Evolutionary conservation across 495 filamentous ascomycete species (phyloP).

Genomic region (Daldinia loculata): DNA sequence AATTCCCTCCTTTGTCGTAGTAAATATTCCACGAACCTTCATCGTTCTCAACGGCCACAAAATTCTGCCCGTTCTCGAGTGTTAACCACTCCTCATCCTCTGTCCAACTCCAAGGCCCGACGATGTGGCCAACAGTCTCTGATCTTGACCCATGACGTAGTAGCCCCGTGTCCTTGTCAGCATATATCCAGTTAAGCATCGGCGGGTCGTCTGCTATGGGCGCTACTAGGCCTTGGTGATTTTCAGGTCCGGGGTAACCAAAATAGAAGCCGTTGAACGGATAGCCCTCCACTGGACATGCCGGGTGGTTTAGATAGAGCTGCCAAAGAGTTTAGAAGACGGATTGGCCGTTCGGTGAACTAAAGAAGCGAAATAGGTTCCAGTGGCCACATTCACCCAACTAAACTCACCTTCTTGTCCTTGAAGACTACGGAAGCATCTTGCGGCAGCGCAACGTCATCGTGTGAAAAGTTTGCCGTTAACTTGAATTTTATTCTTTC

Average conservation of each 20-base stretch:
- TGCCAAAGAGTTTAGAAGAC: constrained; percentile 33
- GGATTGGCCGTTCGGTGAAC: background rate
- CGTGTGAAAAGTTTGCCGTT: constrained; percentile 55
- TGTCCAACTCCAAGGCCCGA: constrained; percentile 67
- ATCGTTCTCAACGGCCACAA: constrained; percentile 56
- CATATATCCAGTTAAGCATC: constrained; percentile 71
- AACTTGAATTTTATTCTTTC: constrained; percentile 62
- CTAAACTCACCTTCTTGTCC: constrained; percentile 54
- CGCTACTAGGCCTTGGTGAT: constrained; percentile 65
- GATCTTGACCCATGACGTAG: constrained; percentile 63
- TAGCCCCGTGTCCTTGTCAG: constrained; percentile 64
- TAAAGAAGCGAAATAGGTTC: background rate
- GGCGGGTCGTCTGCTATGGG: constrained; percentile 67
- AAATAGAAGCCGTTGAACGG: constrained; percentile 69
- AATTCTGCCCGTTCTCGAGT: constrained; percentile 55
- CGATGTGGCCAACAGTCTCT: constrained; percentile 57
- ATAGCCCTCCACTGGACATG: constrained; percentile 55
- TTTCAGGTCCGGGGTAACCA: constrained; percentile 63
- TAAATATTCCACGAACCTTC: constrained; percentile 57
- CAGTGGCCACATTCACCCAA: background rate
- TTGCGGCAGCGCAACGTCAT: constrained; percentile 47
- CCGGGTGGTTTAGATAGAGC: constrained; percentile 59
- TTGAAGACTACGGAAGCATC: constrained; percentile 53
- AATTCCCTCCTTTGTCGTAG: constrained; percentile 52
- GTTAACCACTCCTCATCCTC: constrained; percentile 63